Evolutionary conservation across 2,329 filamentous ascomycete genomes (phyloP).

Genomic region (Hirsutella thompsonii): DNA sequence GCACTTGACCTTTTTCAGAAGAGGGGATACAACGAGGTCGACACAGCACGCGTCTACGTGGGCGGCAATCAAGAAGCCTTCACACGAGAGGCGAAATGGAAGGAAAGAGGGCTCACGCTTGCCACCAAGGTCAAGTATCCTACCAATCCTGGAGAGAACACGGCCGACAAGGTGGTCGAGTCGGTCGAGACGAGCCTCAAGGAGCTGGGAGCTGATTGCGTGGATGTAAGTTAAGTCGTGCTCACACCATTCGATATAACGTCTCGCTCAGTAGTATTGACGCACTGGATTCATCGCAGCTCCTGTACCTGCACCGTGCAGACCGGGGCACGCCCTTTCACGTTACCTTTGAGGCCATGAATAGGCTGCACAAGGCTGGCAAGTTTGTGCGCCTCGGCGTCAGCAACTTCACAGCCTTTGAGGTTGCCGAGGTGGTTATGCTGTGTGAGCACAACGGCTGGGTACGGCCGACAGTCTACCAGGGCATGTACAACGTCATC

Average conservation of each 20-base stretch:
- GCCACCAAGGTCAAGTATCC: constrained; percentile 70
- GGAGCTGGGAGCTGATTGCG: constrained; percentile 58
- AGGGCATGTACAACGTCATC: constrained; percentile 79
- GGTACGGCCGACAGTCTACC: constrained; percentile 75
- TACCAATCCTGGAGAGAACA: constrained; percentile 41
- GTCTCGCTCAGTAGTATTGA: too few species aligned
- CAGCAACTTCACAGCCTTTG: constrained; percentile 76
- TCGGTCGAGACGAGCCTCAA: constrained; percentile 55
- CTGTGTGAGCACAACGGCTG: constrained; percentile 68
- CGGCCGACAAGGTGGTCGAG: constrained; percentile 47
- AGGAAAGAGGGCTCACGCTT: constrained; percentile 61
- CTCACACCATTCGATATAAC: background rate
- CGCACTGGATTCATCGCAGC: constrained; percentile 8
- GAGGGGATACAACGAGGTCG: constrained; percentile 73
- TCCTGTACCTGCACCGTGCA: constrained; percentile 25
- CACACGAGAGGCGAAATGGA: constrained; percentile 63
- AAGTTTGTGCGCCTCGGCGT: constrained; percentile 74
- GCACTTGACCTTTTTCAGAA: constrained; percentile 63
- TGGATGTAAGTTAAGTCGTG: constrained; percentile 42
- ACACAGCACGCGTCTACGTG: constrained; percentile 69
- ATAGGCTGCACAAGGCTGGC: constrained; percentile 73
- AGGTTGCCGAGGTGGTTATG: constrained; percentile 75
- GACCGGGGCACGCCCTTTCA: constrained; percentile 60
- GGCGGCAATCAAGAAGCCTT: constrained; percentile 65
- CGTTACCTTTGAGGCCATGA: constrained; percentile 64